phyloP scores from a whole-genome alignment of 2,329 filamentous ascomycete species.

The Penicillium janthinellum region DNA sequence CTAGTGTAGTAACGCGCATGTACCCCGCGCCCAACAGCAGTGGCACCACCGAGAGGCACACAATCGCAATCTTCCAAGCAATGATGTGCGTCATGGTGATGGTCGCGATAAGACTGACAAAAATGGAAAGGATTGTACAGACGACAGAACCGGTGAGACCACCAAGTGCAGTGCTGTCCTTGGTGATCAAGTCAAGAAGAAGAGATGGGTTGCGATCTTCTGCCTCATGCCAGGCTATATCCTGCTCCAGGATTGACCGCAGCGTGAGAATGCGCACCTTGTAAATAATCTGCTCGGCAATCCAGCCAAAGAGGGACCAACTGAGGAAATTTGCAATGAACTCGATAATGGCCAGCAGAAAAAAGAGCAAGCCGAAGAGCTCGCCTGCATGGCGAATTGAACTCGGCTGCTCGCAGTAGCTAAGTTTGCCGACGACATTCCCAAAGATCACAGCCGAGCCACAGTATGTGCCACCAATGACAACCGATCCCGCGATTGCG shows the following conservation, averaged over 20 bases:
- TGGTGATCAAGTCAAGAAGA: constrained; percentile 68
- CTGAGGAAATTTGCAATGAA: constrained; percentile 69
- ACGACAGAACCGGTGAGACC: constrained; percentile 85
- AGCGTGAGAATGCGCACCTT: constrained; percentile 80
- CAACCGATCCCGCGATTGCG: constrained; percentile 48
- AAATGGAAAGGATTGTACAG: constrained; percentile 80
- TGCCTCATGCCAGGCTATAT: constrained; percentile 70
- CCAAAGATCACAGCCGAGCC: constrained; percentile 78
- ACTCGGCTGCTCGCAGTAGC: constrained; percentile 59
- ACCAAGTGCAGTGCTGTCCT: constrained; percentile 86
- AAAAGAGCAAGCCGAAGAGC: constrained; percentile 85
- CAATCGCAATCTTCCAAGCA: constrained; percentile 84
- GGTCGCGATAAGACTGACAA: constrained; percentile 73
- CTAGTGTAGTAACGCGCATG: constrained; percentile 64
- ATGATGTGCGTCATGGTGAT: constrained; percentile 69
- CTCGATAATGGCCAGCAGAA: constrained; percentile 76
- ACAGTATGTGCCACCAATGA: constrained; percentile 79
- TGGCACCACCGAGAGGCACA: constrained; percentile 77
- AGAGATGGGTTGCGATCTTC: constrained; percentile 61
- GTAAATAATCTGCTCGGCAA: constrained; percentile 79
- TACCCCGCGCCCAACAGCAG: constrained; percentile 68
- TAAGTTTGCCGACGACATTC: constrained; percentile 52
- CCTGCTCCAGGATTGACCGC: constrained; percentile 73
- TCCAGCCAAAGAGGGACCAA: constrained; percentile 73
- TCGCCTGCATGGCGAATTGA: constrained; percentile 65